These are phyloP conservation scores for Fusarium ramigenum DNA, from an alignment of 2,329 filamentous ascomycete genomes.

Conservation along the genomic window DNA sequence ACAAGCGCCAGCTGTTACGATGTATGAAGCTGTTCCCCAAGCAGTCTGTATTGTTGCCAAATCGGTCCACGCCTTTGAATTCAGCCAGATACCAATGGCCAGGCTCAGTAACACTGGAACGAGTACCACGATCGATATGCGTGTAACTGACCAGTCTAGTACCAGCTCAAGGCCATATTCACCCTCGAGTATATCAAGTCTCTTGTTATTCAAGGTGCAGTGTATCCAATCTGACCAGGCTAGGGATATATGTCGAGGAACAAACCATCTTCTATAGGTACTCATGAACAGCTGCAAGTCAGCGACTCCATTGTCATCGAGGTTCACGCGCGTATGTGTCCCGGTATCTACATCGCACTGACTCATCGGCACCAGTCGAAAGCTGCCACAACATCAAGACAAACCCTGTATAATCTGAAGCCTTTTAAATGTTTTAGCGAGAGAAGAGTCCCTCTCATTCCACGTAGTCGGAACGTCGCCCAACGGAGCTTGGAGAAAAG, in stretches of 20 bases:
- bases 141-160: not conserved
- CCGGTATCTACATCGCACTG: not conserved
- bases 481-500: too few species aligned
- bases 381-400: too few species aligned
- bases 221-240: not conserved
- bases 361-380: not conserved
- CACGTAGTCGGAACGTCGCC: too few species aligned
- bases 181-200: fast-evolving
- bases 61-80: not conserved
- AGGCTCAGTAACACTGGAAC: not conserved
- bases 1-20: not conserved
- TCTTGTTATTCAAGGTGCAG: not conserved
- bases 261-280: not conserved
- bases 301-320: not conserved
- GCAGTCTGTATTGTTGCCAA: not conserved
- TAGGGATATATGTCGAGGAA: fast-evolving
- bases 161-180: not conserved
- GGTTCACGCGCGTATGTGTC: fast-evolving
- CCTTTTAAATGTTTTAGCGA: not conserved
- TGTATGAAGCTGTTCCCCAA: not conserved
- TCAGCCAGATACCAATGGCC: not conserved
- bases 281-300: not conserved
- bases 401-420: not conserved
- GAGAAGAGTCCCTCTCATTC: too few species aligned
- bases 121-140: not conserved